A percentile compares a stretch with the other conserved stretches of the same genome.
phyloP scores from a whole-genome alignment of 257 asterid species.

The Solanum pinnatisectum region DNA sequence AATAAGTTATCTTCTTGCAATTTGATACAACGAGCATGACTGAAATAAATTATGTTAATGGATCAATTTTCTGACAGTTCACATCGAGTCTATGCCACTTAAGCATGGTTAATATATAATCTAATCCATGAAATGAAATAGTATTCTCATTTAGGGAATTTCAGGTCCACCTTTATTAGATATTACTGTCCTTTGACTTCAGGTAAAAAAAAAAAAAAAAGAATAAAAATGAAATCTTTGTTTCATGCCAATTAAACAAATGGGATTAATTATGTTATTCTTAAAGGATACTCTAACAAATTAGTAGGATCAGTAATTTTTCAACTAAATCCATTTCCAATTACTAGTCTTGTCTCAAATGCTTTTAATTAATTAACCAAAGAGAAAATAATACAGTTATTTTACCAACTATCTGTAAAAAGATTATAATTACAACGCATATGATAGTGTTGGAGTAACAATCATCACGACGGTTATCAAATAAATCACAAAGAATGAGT shows the following conservation, averaged over 20 bases:
- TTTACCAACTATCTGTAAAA: not conserved
- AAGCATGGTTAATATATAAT: not conserved
- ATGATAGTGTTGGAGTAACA: conserved; percentile 18
- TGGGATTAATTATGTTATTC: not conserved
- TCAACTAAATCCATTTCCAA: not conserved
- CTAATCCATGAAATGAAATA: not conserved
- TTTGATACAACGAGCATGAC: not conserved
- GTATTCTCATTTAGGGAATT: not conserved
- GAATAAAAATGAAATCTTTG: not conserved
- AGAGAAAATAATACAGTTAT: not conserved
- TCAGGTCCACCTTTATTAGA: not conserved
- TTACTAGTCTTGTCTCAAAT: not conserved
- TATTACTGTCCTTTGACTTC: not conserved
- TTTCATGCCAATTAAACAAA: not conserved
- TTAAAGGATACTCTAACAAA: not conserved
- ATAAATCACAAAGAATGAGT: not conserved
- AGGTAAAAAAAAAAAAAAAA: too few relatives aligned
- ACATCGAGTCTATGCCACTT: not conserved
- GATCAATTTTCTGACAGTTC: not conserved
- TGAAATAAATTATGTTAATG: not conserved
- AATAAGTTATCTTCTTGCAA: not conserved
- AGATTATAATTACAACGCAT: not conserved
- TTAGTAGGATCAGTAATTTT: not conserved
- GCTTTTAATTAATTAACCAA: not conserved
- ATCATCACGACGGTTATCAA: not conserved